Percentiles rank a stretch among this genome's conserved stretches.
phyloP scores from a whole-genome alignment of 192 early-diverging fungal species.

The Coemansia sp. region DNA sequence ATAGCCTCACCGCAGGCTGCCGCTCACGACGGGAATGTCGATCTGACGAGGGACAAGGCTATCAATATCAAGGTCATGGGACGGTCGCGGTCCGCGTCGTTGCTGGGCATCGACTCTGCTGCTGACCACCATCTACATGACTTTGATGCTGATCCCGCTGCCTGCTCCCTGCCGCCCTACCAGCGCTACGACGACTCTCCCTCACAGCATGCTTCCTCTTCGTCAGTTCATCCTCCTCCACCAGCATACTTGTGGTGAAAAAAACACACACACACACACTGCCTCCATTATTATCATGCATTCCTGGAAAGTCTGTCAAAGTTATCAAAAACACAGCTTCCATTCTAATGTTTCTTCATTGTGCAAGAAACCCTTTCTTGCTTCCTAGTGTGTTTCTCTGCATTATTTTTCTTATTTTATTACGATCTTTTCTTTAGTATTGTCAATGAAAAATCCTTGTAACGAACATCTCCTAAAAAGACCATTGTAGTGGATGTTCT shows the following conservation, averaged over 20 bases:
- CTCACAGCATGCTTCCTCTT: not conserved
- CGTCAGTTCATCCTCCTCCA: constrained; percentile 1
- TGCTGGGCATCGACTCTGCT: constrained; percentile 9
- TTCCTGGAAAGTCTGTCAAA: no score
- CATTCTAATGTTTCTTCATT: no score
- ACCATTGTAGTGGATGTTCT: no score
- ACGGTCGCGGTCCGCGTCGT: constrained; percentile 23
- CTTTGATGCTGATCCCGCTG: not conserved
- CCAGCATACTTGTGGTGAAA: constrained; percentile 27
- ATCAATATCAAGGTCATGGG: constrained; percentile 45
- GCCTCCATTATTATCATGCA: no score
- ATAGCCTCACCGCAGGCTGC: not conserved
- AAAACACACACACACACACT: no score
- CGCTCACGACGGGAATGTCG: not conserved
- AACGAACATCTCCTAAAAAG: no score
- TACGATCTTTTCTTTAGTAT: no score
- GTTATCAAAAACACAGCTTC: not conserved
- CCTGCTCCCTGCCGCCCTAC: constrained; percentile 30
- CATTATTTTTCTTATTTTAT: not conserved
- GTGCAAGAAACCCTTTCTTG: no score
- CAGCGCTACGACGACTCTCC: constrained; percentile 10
- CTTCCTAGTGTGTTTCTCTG: not conserved
- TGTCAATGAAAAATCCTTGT: no score
- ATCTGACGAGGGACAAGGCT: constrained; percentile 43
- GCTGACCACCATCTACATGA: not conserved